phyloP scores from a whole-genome alignment of 148 eudicot genomes.

The Camellia lanceoleosa region DNA sequence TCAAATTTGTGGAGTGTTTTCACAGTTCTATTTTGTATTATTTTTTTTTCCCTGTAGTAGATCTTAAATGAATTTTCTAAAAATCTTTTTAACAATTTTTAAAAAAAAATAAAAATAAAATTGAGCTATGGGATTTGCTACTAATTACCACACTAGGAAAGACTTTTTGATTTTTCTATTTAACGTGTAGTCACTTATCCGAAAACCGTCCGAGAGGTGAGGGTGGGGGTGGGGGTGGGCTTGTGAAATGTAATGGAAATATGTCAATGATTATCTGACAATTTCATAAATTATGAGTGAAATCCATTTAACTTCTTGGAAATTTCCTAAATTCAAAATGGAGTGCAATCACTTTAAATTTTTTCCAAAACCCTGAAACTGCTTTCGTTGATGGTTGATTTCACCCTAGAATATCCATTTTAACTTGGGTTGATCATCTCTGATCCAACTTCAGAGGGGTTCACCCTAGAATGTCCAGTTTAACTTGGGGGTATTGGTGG shows the following conservation, averaged over 20 bases:
- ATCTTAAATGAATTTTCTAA: background rate
- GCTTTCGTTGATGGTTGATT: background rate
- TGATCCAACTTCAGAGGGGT: background rate
- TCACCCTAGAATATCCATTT: background rate
- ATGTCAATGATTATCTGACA: background rate
- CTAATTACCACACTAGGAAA: background rate
- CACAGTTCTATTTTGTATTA: background rate
- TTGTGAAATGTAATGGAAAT: background rate
- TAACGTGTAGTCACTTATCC: background rate
- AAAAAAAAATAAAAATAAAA: background rate
- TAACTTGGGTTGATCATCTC: conserved; percentile 4
- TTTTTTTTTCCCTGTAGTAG: background rate
- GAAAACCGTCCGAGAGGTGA: background rate
- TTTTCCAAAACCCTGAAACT: background rate
- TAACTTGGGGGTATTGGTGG: too few relatives aligned
- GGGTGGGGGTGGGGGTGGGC: background rate
- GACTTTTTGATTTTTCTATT: background rate
- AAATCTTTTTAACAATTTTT: background rate
- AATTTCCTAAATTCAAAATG: background rate
- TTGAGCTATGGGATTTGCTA: background rate
- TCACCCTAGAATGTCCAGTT: too few relatives aligned
- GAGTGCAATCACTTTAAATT: background rate
- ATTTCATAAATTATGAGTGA: background rate
- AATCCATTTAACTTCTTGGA: background rate
- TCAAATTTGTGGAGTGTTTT: background rate